These are phyloP conservation scores for Globisporangium ultimum DNA, from an alignment of 352 stramenopile species.

Conservation along the genomic window DNA sequence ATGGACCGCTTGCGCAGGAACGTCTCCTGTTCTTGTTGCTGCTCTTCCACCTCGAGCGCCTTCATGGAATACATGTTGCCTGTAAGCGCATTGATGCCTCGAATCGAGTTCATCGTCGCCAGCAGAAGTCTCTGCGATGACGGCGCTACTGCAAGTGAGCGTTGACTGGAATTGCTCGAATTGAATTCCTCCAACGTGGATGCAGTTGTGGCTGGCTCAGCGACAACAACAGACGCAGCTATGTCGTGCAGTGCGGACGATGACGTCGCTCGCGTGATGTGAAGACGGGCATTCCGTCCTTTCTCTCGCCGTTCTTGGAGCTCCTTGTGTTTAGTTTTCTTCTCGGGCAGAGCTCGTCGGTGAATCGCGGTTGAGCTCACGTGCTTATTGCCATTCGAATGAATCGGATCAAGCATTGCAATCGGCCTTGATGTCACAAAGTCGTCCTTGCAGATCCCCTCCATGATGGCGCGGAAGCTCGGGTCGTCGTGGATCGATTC, in stretches of 20 bases:
- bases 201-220: background rate
- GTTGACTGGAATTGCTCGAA: conserved; percentile 4
- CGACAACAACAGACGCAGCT: background rate
- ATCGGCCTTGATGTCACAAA: too few species aligned
- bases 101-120: background rate
- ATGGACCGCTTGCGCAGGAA: conserved; percentile 45
- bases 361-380: conserved; percentile 3
- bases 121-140: conserved; percentile 5
- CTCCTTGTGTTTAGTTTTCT: conserved; percentile 61
- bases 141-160: background rate
- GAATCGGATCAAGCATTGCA: background rate
- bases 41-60: conserved; percentile 6
- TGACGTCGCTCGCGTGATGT: conserved; percentile 14
- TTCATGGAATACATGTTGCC: conserved; percentile 2
- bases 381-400: background rate
- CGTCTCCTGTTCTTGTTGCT: conserved; percentile 38
- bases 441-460: background rate
- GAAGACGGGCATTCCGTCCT: conserved; percentile 45
- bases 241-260: conserved; percentile 6
- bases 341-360: conserved; percentile 38
- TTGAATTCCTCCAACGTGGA: conserved; percentile 10
- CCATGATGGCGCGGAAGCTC: conserved; percentile 12
- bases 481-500: conserved; percentile 49
- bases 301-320: conserved; percentile 58
- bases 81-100: background rate